These are phyloP conservation scores for Leishmania braziliensis DNA, from an alignment of 208 protist species.

Conservation along the genomic window DNA sequence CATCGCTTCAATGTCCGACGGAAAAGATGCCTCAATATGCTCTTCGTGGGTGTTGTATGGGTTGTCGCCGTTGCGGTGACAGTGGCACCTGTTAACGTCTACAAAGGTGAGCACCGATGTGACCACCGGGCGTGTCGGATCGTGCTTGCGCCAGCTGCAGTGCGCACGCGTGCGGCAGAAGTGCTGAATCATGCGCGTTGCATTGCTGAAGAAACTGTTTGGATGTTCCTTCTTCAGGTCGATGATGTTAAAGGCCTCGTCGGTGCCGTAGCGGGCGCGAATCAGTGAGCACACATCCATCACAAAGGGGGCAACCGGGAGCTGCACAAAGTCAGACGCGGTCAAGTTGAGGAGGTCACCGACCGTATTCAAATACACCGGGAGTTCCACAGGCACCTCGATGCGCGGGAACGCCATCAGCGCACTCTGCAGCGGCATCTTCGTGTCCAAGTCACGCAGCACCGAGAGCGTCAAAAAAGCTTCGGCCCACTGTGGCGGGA, in stretches of 20 bases:
- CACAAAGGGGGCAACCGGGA: constrained; percentile 49
- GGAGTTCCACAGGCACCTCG: constrained; percentile 31
- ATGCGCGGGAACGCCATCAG: constrained; percentile 78
- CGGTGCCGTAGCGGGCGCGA: constrained; percentile 56
- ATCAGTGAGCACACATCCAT: constrained; percentile 77
- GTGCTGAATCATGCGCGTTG: constrained; percentile 50
- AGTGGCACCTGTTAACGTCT: constrained; percentile 63
- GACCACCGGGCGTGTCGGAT: constrained; percentile 77
- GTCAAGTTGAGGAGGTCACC: constrained; percentile 59
- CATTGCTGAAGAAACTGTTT: constrained; percentile 53
- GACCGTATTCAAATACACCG: constrained; percentile 43
- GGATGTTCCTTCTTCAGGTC: constrained; percentile 55
- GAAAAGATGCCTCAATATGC: constrained; percentile 11
- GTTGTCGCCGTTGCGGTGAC: constrained; percentile 38
- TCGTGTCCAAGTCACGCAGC: constrained; percentile 69
- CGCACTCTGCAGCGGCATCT: constrained; percentile 41
- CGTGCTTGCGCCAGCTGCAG: constrained; percentile 88
- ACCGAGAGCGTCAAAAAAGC: constrained; percentile 56
- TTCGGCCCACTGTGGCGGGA: constrained; percentile 44
- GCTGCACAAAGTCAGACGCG: constrained; percentile 46
- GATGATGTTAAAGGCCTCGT: constrained; percentile 68
- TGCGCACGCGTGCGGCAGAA: constrained; percentile 61
- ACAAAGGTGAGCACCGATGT: constrained; percentile 90
- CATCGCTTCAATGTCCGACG: constrained; percentile 26
- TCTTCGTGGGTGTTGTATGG: constrained; percentile 11